Evolutionary conservation across 176 grass and related monocot species (phyloP).

Genomic region (Pontederia paniculata): DNA sequence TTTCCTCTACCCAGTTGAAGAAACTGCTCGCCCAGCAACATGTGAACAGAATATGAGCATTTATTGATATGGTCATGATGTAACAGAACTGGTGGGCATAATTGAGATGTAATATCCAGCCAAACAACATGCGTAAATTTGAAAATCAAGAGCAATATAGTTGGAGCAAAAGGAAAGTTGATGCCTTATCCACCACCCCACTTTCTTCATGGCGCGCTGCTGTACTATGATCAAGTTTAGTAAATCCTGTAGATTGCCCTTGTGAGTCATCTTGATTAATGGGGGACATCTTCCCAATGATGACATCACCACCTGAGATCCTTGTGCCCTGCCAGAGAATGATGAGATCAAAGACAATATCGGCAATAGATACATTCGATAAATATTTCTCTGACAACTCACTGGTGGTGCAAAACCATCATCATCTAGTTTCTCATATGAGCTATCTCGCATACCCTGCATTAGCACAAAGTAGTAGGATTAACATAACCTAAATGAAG

Average conservation of each 20-base stretch:
- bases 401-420: constrained; percentile 97
- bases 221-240: constrained; percentile 87
- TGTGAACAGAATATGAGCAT: too few relatives aligned
- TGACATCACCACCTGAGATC: constrained; percentile 93
- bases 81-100: too few relatives aligned
- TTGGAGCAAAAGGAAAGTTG: not conserved
- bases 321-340: constrained; percentile 61
- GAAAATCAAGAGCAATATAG: not conserved
- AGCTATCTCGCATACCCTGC: constrained; percentile 96
- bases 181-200: constrained; percentile 97
- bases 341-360: constrained; percentile 3
- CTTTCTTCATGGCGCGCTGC: constrained; percentile 88
- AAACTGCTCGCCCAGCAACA: too few relatives aligned
- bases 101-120: not conserved
- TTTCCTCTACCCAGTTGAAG: too few relatives aligned
- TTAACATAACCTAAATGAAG: constrained; percentile 6
- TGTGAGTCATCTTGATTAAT: constrained; percentile 95
- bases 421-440: constrained; percentile 96
- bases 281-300: constrained; percentile 96
- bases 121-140: not conserved
- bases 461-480: too few relatives aligned
- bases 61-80: too few relatives aligned
- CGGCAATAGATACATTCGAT: not conserved
- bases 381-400: constrained; percentile 18
- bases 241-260: constrained; percentile 81